Evolutionary conservation across 805 yeast genomes (phyloP).

Genomic region (Komagataella kurtzmanii): DNA sequence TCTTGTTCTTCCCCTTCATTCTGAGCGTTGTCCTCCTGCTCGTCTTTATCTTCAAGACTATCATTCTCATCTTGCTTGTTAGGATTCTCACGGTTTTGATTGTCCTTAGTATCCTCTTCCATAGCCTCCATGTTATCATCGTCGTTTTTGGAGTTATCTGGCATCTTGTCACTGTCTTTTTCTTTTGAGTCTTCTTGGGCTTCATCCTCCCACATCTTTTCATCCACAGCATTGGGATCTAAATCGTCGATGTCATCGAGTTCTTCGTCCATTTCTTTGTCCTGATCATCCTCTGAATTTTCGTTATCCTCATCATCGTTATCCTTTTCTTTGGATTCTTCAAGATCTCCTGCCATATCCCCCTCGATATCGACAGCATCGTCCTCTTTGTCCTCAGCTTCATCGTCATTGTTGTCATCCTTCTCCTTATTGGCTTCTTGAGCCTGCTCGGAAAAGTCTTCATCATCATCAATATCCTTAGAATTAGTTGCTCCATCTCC

Average conservation of each 20-base stretch:
- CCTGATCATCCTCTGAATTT: conserved; percentile 33
- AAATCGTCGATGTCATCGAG: conserved; percentile 79
- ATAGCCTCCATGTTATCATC: conserved; percentile 14
- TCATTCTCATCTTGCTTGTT: conserved; percentile 21
- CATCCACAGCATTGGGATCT: conserved; percentile 92
- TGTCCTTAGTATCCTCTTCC: conserved; percentile 19
- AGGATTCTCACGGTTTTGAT: conserved; percentile 16
- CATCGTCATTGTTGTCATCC: conserved; percentile 53
- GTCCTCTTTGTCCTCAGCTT: conserved; percentile 55
- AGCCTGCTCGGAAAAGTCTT: conserved; percentile 66
- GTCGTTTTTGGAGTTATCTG: conserved; percentile 32
- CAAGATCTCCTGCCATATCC: conserved; percentile 90
- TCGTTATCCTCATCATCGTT: conserved; percentile 33
- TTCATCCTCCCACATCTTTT: conserved; percentile 96
- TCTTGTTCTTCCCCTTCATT: conserved; percentile 36
- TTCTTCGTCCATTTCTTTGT: conserved; percentile 77
- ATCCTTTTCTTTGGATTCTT: conserved; percentile 60
- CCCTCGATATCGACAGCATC: conserved; percentile 93
- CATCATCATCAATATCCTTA: conserved; percentile 83
- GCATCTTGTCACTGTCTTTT: conserved; percentile 64
- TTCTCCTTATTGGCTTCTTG: conserved; percentile 66
- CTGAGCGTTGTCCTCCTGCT: conserved; percentile 31
- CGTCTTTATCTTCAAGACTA: conserved; percentile 23
- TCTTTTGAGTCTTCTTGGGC: conserved; percentile 66
- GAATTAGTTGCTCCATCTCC: conserved; percentile 68